These are phyloP conservation scores for Aspergillus ibericus DNA, from an alignment of 2,329 filamentous ascomycete genomes.

Conservation along the genomic window DNA sequence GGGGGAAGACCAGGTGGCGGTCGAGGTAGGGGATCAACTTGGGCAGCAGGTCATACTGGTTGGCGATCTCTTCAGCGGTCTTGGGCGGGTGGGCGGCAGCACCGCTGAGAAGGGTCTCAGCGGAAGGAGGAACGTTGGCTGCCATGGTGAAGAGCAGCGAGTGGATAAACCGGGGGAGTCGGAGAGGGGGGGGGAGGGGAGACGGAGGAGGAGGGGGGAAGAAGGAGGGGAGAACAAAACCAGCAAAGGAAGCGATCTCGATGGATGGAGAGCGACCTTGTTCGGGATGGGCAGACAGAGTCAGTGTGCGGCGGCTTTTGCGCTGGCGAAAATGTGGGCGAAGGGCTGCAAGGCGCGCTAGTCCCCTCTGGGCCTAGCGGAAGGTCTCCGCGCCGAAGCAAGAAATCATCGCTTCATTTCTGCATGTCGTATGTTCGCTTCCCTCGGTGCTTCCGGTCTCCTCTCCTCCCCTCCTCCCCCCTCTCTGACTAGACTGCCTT, in stretches of 20 bases:
- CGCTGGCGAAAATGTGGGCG: conserved; percentile 34
- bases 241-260: conserved; percentile 6
- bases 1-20: conserved; percentile 92
- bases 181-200: conserved; percentile 15
- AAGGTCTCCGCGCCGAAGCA: conserved; percentile 25
- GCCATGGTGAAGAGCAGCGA: conserved; percentile 47
- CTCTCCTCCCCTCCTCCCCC: conserved; percentile 3
- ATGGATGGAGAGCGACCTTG: conserved; percentile 6
- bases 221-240: conserved; percentile 4
- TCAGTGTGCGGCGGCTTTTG: conserved; percentile 28
- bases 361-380: conserved; percentile 26
- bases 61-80: conserved; percentile 57
- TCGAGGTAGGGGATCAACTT: conserved; percentile 91
- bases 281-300: conserved; percentile 10
- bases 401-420: conserved; percentile 23
- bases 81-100: conserved; percentile 47
- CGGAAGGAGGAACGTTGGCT: conserved; percentile 50
- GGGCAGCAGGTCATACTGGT: conserved; percentile 77
- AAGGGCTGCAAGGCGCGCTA: conserved; percentile 35
- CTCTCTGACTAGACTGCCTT: not conserved
- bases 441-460: conserved; percentile 8
- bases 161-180: conserved; percentile 20
- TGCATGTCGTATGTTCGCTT: conserved; percentile 11
- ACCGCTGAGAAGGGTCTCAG: conserved; percentile 52
- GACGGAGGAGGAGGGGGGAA: conserved; percentile 17